Conservation (phyloP, 805 yeast species). For the Priceomyces carsonii region DNA sequence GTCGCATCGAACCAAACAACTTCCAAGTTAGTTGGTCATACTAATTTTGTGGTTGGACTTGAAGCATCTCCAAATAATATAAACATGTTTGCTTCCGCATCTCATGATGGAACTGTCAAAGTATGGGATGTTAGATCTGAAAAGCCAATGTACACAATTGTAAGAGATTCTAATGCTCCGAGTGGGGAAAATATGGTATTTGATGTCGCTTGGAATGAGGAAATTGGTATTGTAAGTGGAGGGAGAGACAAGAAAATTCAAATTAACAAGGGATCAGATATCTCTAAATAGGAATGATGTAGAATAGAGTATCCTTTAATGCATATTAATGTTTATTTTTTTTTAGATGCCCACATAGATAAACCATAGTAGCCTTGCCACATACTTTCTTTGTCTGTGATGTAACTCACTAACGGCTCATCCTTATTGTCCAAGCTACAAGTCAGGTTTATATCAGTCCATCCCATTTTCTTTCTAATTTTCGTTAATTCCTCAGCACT, state of each 20-base stretch:
- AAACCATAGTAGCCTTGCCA: constrained; percentile 82
- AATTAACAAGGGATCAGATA: constrained; percentile 54
- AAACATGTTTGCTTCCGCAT: constrained; percentile 82
- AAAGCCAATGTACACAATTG: constrained; percentile 76
- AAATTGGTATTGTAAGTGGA: constrained; percentile 84
- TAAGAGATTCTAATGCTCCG: constrained; percentile 60
- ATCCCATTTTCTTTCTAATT: constrained; percentile 61
- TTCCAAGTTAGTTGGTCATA: constrained; percentile 79
- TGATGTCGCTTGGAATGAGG: constrained; percentile 80
- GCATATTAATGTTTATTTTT: no score
- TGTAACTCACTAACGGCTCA: constrained; percentile 51
- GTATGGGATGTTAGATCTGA: constrained; percentile 95
- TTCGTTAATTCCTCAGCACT: constrained; percentile 64
- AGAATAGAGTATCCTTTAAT: no score
- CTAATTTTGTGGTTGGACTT: constrained; percentile 83
- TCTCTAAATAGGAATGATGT: constrained; percentile 20
- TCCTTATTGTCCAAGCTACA: constrained; percentile 10
- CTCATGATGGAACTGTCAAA: constrained; percentile 95
- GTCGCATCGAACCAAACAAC: constrained; percentile 57
- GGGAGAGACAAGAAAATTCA: constrained; percentile 94
- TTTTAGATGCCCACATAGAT: constrained; percentile 52
- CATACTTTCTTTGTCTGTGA: constrained; percentile 63
- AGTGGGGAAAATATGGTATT: constrained; percentile 65
- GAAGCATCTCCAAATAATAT: constrained; percentile 75
- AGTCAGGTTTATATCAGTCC: constrained; percentile 39